Base-by-base conservation (phyloP, 2,329 filamentous ascomycete species). In the Colletotrichum paranaense region DNA sequence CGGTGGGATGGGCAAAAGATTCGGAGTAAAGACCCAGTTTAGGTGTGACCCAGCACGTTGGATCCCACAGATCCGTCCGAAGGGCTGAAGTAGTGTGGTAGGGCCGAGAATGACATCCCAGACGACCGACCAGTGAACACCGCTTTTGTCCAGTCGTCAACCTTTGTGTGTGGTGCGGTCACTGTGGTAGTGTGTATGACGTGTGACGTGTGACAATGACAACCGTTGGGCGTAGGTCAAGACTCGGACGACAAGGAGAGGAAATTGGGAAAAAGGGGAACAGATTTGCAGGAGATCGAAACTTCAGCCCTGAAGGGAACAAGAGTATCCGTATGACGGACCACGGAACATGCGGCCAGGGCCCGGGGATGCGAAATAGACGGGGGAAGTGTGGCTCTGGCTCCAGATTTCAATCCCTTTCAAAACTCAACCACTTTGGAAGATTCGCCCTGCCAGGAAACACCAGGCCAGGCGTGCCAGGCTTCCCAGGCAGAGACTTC, bases 41-140 rank as follows among this genome's bases (percentile, higher is more conserved):
- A 72, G 69, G 59, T 55, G 59, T 55, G 69, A 60, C 66, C 66
- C 69, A 63, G 69, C 32, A 60, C 52, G 64, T 49, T 58, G 64
- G 69, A 59, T 42, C 38, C 38, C 38, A 42, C 38, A 42, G 38
- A 42, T 42, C 69, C 65, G 59, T 64, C 53, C 65, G n/a, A 53
- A 64, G 53, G 49, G 35, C 59, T 68, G 8, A 38, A 8, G 49
- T 24, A 22, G 30, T 22, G 26, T 55, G 42, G 26, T 58, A 53
- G 62, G 56, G 56, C 30, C 46, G 62, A 42, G 22, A 14, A 24
- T 46, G 56, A 67, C 62, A 66, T 70, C 11, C n/a, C 52, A 53
- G 46, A 56, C 53, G 24, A 56, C 22, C 22, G 1, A 28, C 22
- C 22, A 56, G 53, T 56, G 53, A 56, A 56, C 22, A 56, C 22